These are phyloP conservation scores for Arctostaphylos glauca DNA, from an alignment of 148 eudicot species.

Conservation along the genomic window DNA sequence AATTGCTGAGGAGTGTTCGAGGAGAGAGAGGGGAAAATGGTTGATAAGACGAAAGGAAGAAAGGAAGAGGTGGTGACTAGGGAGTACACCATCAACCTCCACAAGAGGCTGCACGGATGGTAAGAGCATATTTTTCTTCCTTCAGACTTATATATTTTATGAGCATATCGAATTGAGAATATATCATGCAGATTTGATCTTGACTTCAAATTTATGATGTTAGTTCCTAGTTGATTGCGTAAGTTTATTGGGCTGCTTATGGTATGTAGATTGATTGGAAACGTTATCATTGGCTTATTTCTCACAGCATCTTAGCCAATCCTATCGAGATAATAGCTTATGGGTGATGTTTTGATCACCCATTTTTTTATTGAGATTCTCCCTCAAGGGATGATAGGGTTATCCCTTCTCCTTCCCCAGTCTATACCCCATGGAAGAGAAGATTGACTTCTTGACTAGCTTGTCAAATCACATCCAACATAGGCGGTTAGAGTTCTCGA, in stretches of 20 bases:
- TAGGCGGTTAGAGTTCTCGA: too few species aligned
- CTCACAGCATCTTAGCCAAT: not conserved
- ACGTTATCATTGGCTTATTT: not conserved
- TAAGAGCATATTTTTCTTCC: not conserved
- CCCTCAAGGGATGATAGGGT: too few species aligned
- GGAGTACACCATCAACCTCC: conserved; percentile 55
- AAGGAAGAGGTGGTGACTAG: conserved; percentile 54
- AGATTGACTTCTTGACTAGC: too few species aligned
- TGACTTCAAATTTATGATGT: not conserved
- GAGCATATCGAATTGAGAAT: not conserved
- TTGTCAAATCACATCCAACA: too few species aligned
- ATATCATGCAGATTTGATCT: not conserved
- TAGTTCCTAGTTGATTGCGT: not conserved
- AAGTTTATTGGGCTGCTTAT: not conserved
- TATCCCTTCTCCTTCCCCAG: too few species aligned
- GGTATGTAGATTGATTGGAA: not conserved
- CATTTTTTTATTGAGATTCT: too few species aligned
- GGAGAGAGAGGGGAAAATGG: conserved; percentile 31
- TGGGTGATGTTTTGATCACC: not conserved
- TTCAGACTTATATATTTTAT: not conserved
- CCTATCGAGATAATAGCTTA: not conserved
- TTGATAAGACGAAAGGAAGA: conserved; percentile 44
- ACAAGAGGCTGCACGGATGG: conserved; percentile 57
- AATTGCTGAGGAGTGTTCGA: not conserved
- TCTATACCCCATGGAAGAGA: too few species aligned